These are phyloP conservation scores for Pulicaria dysenterica DNA, from an alignment of 129 eudicot genomes.

Conservation along the genomic window DNA sequence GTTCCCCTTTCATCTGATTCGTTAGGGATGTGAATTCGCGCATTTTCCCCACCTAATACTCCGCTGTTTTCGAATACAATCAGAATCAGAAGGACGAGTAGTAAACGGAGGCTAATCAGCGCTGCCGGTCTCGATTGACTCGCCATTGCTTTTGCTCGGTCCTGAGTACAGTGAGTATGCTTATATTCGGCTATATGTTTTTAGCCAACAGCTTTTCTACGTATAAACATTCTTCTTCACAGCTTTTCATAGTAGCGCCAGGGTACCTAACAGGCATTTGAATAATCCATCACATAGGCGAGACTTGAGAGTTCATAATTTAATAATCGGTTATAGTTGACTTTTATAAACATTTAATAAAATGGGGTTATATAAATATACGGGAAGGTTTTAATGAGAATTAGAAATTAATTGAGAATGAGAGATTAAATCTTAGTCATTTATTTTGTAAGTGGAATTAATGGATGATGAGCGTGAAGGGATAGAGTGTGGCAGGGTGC, in stretches of 20 bases:
- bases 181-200: neutral
- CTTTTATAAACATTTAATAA: no score
- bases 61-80: slow-evolving; percentile 28
- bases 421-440: no score
- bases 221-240: slow-evolving; percentile 10
- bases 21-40: slow-evolving; percentile 60
- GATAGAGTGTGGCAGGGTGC: no score
- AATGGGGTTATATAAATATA: no score
- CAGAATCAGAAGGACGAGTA: slow-evolving; percentile 43
- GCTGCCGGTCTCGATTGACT: slow-evolving; percentile 20
- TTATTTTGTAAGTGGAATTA: no score
- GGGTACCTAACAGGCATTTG: no score
- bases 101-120: slow-evolving; percentile 21
- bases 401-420: no score
- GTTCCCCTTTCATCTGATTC: slow-evolving; percentile 95
- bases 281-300: no score
- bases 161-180: neutral
- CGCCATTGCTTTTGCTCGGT: slow-evolving; percentile 26
- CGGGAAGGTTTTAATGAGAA: no score
- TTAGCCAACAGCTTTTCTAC: slow-evolving; percentile 21
- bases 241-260: slow-evolving; percentile 27
- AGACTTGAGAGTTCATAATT: no score
- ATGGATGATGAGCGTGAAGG: no score
- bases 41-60: slow-evolving; percentile 39
- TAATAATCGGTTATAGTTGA: no score